Base-by-base conservation (phyloP, 1,284 basidiomycete genomes). In the Thelephora terrestris region DNA sequence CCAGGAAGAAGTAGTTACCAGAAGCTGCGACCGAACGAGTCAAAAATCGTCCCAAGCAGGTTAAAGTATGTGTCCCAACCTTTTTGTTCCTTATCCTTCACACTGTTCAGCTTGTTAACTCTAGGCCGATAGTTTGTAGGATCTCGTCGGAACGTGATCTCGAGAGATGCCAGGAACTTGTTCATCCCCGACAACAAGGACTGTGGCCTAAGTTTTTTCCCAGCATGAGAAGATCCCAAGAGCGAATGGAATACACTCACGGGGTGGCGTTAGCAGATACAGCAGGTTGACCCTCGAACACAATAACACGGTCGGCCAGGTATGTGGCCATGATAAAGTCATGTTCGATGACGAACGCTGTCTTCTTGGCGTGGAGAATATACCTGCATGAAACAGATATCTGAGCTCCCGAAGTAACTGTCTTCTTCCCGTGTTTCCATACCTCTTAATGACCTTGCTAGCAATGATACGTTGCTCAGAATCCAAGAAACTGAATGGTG, bases 271-370 rank as follows among this genome's bases (percentile, higher is more conserved):
- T 92, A 12, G 92, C 89, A 49, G 83, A 51, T 43, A 90, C 64
- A 42, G 89, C 91, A 7, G 92, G 92, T 58, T 79, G 66, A 46
- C 92, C 93, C 62, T 91, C 85, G 61, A 94, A 97, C 16, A 97
- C 91, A 55, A 98, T 95, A 59, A 98, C 94, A 52, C 93, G 87
- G 64, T 97, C 94, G 44, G 93, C 92, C 50, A 97, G 85, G 65
- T 97, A 97, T 3, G 93, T 95, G 4, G 93, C 91, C 86, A 91
- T 91, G 70, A 93, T 91, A 68, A 96, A 96, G 72, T 97, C 93
- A 79, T 96, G 93, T 75, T 96, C 93, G 60, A 96, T 95, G 58
- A 97, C 78, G 65, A 98, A 96, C 0, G 94, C 94, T 1, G 93
- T 96, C 71, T 94, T 92, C 75, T 96, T 95, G 14, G 91, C 79